Conservation (phyloP, 192 early-diverging fungal genomes). For the Geranomyces variabilis region DNA sequence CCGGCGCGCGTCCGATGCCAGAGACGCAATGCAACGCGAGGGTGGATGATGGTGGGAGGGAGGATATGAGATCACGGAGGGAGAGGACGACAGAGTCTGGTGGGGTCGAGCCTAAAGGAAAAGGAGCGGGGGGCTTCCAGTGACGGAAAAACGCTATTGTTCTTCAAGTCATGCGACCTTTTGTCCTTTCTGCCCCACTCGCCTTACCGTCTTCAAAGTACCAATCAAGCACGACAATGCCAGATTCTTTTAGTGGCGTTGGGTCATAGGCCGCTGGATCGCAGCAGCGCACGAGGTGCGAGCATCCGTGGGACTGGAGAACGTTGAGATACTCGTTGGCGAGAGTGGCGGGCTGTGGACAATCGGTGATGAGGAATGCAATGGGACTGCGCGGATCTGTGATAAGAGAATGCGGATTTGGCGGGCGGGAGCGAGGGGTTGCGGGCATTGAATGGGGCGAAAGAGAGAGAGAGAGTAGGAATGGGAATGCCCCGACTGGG, state of each 20-base stretch:
- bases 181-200: too few relatives aligned
- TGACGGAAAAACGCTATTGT: too few relatives aligned
- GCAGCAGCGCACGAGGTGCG: slow-evolving; percentile 83
- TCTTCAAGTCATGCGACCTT: too few relatives aligned
- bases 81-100: slow-evolving; percentile 22
- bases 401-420: slow-evolving; percentile 2
- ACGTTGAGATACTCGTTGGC: neutral
- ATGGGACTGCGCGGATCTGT: neutral
- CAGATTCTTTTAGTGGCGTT: slow-evolving; percentile 59
- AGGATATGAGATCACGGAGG: slow-evolving; percentile 65
- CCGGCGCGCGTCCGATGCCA: slow-evolving; percentile 92
- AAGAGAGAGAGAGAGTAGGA: too few relatives aligned
- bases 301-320: slow-evolving; percentile 50
- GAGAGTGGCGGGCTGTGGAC: slow-evolving; percentile 9
- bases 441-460: too few relatives aligned
- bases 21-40: slow-evolving; percentile 90
- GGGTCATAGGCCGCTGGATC: slow-evolving; percentile 74
- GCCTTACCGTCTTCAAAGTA: slow-evolving; percentile 84
- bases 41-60: slow-evolving; percentile 13
- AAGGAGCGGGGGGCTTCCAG: too few relatives aligned
- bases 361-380: slow-evolving; percentile 33
- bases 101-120: slow-evolving; percentile 55
- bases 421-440: neutral
- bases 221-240: slow-evolving; percentile 77
- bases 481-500: too few relatives aligned